Base-by-base conservation (phyloP, 2,329 filamentous ascomycete genomes). In the Berkeleyomyces basicola region DNA sequence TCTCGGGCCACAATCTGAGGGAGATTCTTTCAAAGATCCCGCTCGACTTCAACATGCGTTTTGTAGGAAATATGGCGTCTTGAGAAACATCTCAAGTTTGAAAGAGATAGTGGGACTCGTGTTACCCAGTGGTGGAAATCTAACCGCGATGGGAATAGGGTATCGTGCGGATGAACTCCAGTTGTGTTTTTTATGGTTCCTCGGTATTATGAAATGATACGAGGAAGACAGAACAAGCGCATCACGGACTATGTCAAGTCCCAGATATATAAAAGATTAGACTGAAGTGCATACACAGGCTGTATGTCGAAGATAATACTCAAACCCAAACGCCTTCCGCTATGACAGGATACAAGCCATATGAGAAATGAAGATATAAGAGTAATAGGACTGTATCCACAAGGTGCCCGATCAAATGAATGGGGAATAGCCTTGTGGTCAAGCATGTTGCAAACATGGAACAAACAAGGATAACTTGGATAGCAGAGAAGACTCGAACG, bases 251-350 rank as follows among this genome's bases (percentile, higher is more conserved):
- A 43, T 47, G 46, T 46, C 16, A 44, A 51, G 58, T 63, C 55
- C 49, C 58, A 55, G 36, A 47, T 63, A 66, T 74, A 75, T 78
- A 75, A 76, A 78, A 75, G 71, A 78, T 79, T 77, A 78, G 74
- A 77, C 73, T 72, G 71, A 72, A 74, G 71, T 77, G 77, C 75
- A 77, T 78, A 42, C 36, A 37, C 43, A 59, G 44, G 46, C 74
- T 77, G 77, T 74, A 76, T 74, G 73, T 72, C 74, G 72, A 74
- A 74, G 74, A 71, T 72, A 75, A 73, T 74, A 70, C 69, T 76
- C 70, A 73, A 72, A 75, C 76, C 75, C 75, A 74, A 79, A 80
- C 78, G 77, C 78, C 76, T 75, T 76, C 76, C 77, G 77, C 78
- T 79, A 79, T 80, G 77, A 72, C 70, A 68, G 70, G 68, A 55